These are phyloP conservation scores for Agrostemma githago DNA, from an alignment of 148 eudicot species.

Conservation along the genomic window DNA sequence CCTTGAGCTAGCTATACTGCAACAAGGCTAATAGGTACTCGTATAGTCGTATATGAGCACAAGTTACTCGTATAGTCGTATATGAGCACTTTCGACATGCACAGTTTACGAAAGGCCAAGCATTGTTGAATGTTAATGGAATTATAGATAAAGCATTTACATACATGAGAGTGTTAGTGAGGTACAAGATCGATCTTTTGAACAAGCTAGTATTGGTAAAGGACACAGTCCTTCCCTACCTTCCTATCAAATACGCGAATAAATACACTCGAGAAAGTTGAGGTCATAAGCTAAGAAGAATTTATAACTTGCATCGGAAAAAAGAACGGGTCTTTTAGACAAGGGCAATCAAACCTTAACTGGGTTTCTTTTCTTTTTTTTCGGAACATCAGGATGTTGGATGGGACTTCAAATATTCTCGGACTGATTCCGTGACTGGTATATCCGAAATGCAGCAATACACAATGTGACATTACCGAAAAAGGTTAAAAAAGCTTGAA, in stretches of 20 bases:
- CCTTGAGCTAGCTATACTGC: conserved; percentile 1
- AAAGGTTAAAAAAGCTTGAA: conserved; percentile 89
- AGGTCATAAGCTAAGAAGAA: neutral
- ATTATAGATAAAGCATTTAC: conserved; percentile 3
- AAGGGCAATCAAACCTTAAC: conserved; percentile 9
- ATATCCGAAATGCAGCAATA: conserved; percentile 85
- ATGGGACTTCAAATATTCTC: conserved; percentile 29
- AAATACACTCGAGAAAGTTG: neutral
- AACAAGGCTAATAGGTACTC: no score
- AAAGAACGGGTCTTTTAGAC: neutral
- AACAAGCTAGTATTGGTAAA: neutral
- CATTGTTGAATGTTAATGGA: neutral
- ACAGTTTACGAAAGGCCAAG: neutral
- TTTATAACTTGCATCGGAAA: conserved; percentile 2
- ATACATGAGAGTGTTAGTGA: conserved; percentile 4
- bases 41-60: no score
- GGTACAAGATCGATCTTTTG: conserved; percentile 1
- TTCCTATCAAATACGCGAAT: neutral
- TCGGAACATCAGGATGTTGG: neutral
- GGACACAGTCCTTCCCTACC: neutral
- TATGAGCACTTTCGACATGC: neutral
- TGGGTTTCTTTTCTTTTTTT: neutral
- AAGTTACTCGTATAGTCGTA: no score
- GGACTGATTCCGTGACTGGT: conserved; percentile 45
- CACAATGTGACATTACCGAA: conserved; percentile 85